Percentiles rank a stretch among this genome's conserved stretches.
phyloP scores from a whole-genome alignment of 2,329 filamentous ascomycete genomes.

The Fusarium piperis region DNA sequence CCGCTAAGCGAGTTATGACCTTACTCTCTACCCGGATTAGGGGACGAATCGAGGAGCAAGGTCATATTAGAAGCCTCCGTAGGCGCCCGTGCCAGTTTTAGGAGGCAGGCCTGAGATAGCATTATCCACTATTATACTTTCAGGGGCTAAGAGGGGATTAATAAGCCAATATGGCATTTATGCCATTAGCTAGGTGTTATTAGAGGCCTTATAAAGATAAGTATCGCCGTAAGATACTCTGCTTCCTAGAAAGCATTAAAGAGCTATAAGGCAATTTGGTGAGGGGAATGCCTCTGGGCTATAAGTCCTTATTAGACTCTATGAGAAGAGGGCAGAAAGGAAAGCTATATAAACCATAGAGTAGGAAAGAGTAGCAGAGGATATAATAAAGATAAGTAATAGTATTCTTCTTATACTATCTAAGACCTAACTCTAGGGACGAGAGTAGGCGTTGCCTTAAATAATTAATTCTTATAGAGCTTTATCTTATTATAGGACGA shows the following conservation, averaged over 20 bases:
- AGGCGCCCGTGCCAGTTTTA: neutral
- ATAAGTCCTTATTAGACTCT: neutral
- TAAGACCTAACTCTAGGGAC: neutral
- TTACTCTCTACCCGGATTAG: neutral
- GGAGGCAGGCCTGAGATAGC: neutral
- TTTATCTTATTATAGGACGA: neutral
- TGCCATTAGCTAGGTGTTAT: neutral
- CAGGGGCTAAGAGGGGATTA: neutral
- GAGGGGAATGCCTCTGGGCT: neutral
- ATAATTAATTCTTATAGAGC: neutral
- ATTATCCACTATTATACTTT: neutral
- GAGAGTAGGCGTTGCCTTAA: neutral
- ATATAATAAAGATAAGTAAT: neutral
- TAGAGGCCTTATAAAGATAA: neutral
- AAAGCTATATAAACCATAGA: neutral
- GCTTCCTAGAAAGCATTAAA: neutral
- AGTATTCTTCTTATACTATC: neutral
- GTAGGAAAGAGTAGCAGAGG: neutral
- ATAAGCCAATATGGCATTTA: conserved; percentile 10
- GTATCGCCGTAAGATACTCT: neutral
- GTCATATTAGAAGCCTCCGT: neutral
- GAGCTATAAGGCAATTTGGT: neutral
- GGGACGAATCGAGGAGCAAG: conserved; percentile 1
- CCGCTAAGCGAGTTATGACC: neutral
- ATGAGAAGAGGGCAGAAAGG: neutral